Evolutionary conservation across 139 green algal genomes (phyloP), one percentile per base, ranked within the genome.

Genomic region (Diplosphaera chodatii): DNA sequence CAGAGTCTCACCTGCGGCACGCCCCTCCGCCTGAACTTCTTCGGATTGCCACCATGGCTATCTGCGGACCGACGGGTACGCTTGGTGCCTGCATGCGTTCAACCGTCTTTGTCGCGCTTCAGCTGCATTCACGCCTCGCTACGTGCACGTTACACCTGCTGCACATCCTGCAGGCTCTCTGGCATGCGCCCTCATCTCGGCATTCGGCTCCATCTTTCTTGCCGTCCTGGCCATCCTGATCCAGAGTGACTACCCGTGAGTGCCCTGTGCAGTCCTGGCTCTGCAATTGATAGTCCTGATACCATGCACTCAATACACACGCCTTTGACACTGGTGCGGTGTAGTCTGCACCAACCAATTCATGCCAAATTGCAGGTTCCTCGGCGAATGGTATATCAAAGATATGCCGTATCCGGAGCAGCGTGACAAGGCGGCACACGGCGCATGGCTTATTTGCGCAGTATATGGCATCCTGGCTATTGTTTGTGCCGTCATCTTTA

Each of bases 311-410:
- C 8, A 6, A 20, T 32, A 1, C 1, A 4, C n/a, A 3, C 30
- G 4, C n/a, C 2, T 65, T 33, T 3, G 32, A 63, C 68, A 66
- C 27, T 32, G 30, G 55, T 16, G 6, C 2, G 1, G 33, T 25
- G 22, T 18, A 18, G 28, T 48, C 22, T 28, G 8, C 8, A 30
- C 27, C 15, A 64, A 29, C 29, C 28, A 23, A 3, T 10, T 10
- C n/a, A 22, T 32, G 29, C 34, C 29, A 4, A 33, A 4, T 20
- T 20, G 3, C 64, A 88, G 83, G 68, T 85, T 81, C 63, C 68
- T 87, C n/a, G 84, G 84, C 18, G 84, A 89, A 65, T 89, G 84
- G 84, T 89, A 84, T 67, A 69, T 80, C 25, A 56, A 62, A 6
- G 71, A 75, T 30, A 48, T 77, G 23, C 70, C 80, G 0, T 87